Evolutionary conservation across 2,329 filamentous ascomycete species (phyloP), one percentile per base, ranked within the genome.

Genomic region (Diaporthe helianthi): DNA sequence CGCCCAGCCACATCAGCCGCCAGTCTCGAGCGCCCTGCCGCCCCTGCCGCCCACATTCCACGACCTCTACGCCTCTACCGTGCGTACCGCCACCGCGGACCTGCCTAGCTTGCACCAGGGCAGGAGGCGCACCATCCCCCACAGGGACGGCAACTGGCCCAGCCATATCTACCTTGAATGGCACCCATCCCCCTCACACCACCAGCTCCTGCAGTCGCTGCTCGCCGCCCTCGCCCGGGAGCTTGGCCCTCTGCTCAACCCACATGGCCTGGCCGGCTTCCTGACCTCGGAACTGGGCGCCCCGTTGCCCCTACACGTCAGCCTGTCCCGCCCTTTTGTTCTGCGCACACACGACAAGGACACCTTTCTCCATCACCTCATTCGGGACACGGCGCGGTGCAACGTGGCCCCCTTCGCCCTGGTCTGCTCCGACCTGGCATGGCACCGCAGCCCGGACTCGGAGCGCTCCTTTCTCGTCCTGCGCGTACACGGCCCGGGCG

Each of bases 81-180:
- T 92, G 64, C 89, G 95, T 72, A 84, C 92, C 72, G 93, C 92
- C 79, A 90, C 91, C 49, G 85, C 84, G 74, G 96, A 98, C 80
- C 92, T 97, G 76, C 94, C 95, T 1, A 85, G 86, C 70, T 84
- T 98, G 69, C 96, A 99, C 79, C 92, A 91, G 38, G 96, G 96
- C 66, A 90, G 95, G 54, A 93, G 90, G 77, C 88, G 96, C 51
- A 87, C 91, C 69, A 92, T 89, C 60, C 94, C 95, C 29, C 96
- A 99, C 80, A 84, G 95, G 31, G 88, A 90, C 70, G 96, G 96
- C 71, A 93, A 94, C 79, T 99, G 96, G 96, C 93, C 95, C 1
- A 93, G 90, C 41, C 95, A 98, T 80, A 78, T 98, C 54, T 98
- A 97, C 79, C 84, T 97, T 68, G 95, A 98, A 82, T 99, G 96